phyloP scores from a whole-genome alignment of 2,329 filamentous ascomycete species.

The Xylaria sp. region DNA sequence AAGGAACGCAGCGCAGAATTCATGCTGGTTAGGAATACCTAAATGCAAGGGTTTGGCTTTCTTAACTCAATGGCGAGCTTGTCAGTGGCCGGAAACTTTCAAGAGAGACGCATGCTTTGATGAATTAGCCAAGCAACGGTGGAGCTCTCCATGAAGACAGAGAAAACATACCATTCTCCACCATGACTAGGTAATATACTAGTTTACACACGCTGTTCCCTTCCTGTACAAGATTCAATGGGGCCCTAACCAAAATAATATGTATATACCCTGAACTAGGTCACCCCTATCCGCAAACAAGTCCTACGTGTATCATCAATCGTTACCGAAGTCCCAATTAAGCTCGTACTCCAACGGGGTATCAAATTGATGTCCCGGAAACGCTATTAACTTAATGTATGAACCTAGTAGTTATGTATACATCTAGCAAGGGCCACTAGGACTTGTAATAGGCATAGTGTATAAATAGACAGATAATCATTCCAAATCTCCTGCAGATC shows the following conservation, averaged over 20 bases:
- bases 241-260: neutral
- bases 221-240: slow-evolving; percentile 17
- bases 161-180: neutral
- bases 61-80: neutral
- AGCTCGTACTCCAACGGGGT: neutral
- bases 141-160: neutral
- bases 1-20: neutral
- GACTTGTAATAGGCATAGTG: no score
- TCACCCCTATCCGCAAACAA: neutral
- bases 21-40: neutral
- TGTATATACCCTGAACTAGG: neutral
- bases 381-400: neutral
- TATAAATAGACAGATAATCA: neutral
- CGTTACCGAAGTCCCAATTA: neutral
- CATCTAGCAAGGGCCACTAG: neutral
- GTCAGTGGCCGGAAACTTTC: neutral
- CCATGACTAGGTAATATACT: neutral
- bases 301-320: neutral
- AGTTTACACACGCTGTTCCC: neutral
- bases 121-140: neutral
- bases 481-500: neutral
- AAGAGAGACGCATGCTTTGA: neutral
- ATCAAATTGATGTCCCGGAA: neutral
- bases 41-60: neutral
- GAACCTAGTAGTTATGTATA: neutral